phyloP scores from a whole-genome alignment of 345 rosid genomes.

The Arabis hirsuta region DNA sequence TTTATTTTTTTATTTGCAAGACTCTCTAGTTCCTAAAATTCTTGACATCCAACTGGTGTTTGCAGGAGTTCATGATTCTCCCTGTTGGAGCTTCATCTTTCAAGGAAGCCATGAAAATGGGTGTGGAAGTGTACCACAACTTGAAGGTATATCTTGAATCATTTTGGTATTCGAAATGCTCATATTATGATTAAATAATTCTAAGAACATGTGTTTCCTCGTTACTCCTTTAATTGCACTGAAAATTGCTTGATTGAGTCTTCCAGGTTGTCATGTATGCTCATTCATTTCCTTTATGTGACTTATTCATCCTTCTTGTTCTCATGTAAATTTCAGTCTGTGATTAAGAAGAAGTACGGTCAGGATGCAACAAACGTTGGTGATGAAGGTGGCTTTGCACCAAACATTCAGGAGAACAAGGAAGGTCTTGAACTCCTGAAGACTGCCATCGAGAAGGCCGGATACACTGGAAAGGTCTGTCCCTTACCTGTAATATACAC shows the following conservation, averaged over 20 bases:
- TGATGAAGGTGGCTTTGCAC: conserved; percentile 99
- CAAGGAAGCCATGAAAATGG: conserved; percentile 98
- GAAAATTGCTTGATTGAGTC: too few relatives aligned
- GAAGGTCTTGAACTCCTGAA: conserved; percentile 97
- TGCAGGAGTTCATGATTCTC: conserved; percentile 95
- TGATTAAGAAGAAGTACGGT: conserved; percentile 71
- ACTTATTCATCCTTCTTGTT: background rate
- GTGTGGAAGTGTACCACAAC: conserved; percentile 84
- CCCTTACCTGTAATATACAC: background rate
- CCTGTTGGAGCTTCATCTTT: conserved; percentile 90
- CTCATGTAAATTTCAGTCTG: conserved; percentile 31
- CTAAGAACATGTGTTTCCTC: background rate
- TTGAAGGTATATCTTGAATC: conserved; percentile 56
- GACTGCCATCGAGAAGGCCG: conserved; percentile 91
- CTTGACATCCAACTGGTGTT: background rate
- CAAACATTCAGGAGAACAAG: conserved; percentile 99
- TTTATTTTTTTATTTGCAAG: background rate
- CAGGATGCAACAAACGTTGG: conserved; percentile 99
- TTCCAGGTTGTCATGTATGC: background rate
- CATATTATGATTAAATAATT: background rate
- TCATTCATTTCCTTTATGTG: background rate
- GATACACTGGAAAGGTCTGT: conserved; percentile 85
- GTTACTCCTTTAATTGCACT: background rate
- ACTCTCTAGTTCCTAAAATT: background rate
- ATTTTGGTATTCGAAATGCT: background rate